Percentiles rank a stretch among this genome's conserved stretches.
Evolutionary conservation across 768 basidiomycete species (phyloP).

Genomic region (Infundibulicybe gibba): DNA sequence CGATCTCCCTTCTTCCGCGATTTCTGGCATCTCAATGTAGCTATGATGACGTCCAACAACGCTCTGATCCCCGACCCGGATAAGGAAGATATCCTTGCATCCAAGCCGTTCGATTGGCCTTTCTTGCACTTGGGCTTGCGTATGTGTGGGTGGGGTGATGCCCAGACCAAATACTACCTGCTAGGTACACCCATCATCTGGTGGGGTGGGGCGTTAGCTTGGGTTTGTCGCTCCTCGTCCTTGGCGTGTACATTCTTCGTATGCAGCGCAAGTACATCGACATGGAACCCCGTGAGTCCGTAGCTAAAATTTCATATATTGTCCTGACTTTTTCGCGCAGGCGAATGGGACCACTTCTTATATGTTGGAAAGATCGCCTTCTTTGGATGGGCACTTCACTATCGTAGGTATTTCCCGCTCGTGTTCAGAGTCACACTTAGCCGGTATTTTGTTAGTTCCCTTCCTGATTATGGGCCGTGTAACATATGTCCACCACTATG

Average conservation of each 20-base stretch:
- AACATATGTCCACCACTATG: slow-evolving; percentile 95
- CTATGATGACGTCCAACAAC: slow-evolving; percentile 99
- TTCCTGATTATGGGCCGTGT: slow-evolving; percentile 99
- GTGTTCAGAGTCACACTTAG: not conserved
- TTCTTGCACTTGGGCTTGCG: slow-evolving; percentile 84
- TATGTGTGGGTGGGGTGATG: slow-evolving; percentile 96
- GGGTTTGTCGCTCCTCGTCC: slow-evolving; percentile 42
- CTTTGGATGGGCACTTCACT: slow-evolving; percentile 92
- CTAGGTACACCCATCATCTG: slow-evolving; percentile 90
- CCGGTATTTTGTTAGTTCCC: slow-evolving; percentile 54
- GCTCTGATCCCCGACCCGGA: slow-evolving; percentile 96
- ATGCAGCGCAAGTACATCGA: slow-evolving; percentile 88
- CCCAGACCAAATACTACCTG: slow-evolving; percentile 88
- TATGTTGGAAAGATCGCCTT: slow-evolving; percentile 92
- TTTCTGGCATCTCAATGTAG: slow-evolving; percentile 98
- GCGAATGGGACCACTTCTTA: slow-evolving; percentile 92
- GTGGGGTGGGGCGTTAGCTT: slow-evolving; percentile 82
- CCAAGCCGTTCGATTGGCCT: slow-evolving; percentile 92
- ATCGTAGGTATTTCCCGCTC: slow-evolving; percentile 43
- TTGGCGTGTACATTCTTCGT: slow-evolving; percentile 74
- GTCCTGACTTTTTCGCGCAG: slow-evolving; percentile 27
- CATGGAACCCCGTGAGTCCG: slow-evolving; percentile 75
- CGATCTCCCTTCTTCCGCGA: slow-evolving; percentile 91
- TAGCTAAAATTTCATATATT: not conserved
- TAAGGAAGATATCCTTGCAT: slow-evolving; percentile 97